Evolutionary conservation across 306 rosid genomes (phyloP), one percentile per base, ranked within the genome.

Genomic region (Sicyos baderoa): DNA sequence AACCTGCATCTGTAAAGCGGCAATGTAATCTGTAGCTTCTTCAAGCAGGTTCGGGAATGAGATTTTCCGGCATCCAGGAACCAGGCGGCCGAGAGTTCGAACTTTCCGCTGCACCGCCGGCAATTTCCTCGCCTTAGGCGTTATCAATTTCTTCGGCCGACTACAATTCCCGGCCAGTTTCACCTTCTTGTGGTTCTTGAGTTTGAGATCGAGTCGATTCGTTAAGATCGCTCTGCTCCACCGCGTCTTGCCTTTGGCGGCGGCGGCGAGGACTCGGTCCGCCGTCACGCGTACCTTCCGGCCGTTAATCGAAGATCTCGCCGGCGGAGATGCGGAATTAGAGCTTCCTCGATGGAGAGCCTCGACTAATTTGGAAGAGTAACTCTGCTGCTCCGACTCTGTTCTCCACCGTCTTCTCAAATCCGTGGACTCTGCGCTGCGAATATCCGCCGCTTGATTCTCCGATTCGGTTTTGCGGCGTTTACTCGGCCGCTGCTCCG

Each of bases 1-100:
- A 0, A 93, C 91, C 80, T 93, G 99, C 99, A 93, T 93, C 97
- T 93, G 80, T 79, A 93, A 68, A 32, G 99, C 99, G 13, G 94
- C 83, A 17, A 93, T 86, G 74, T 93, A 93, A 68, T 93, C 99
- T 23, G 81, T 78, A 9, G 99, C 70, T 88, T 93, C 99, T 78
- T 88, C 99, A 22, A 93, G 86, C 76, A 93, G 98, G 74, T 80
- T 85, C 22, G 90, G 89, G 64, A 93, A 81, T 7, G 97, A 78
- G 12, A 84, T 57, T 72, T 90, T 93, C 78, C 82, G 82, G 85
- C 99, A 86, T 74, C 99, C 99, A 40, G 99, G 99, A 60, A 93
- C 85, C 51, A 93, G 84, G 69, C 83, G 91, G 79, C 96, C 51
- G 9, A 93, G 81, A 73, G 81, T 71, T 55, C 77, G 86, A 47